Conservation (phyloP, 1,139 yeast genomes). For the Schwanniomyces etchellsii region DNA sequence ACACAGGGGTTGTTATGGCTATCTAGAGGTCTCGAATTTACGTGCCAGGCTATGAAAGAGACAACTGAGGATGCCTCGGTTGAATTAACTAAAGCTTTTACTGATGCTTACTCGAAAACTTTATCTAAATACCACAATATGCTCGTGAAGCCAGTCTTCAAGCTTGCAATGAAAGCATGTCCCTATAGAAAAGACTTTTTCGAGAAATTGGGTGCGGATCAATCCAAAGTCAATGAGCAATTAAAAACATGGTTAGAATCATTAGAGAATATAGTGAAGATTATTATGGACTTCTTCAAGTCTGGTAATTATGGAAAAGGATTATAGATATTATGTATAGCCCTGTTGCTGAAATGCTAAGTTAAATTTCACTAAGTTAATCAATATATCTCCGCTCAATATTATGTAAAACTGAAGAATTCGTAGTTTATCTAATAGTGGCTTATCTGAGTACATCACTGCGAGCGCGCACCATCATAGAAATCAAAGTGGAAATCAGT, state of each 20-base stretch:
- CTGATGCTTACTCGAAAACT: constrained; percentile 76
- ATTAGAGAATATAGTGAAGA: constrained; percentile 66
- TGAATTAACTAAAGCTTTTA: constrained; percentile 74
- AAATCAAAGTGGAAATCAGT: too few species aligned
- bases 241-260: constrained; percentile 71
- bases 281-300: constrained; percentile 69
- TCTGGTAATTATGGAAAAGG: constrained; percentile 89
- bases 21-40: constrained; percentile 79
- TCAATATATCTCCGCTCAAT: too few species aligned
- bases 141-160: constrained; percentile 80
- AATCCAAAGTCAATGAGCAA: constrained; percentile 59
- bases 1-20: constrained; percentile 92
- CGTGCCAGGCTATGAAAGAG: constrained; percentile 83
- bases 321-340: constrained; percentile 33
- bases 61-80: constrained; percentile 54
- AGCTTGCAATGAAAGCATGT: constrained; percentile 92
- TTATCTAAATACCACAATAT: constrained; percentile 77
- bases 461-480: too few species aligned
- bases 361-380: too few species aligned
- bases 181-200: constrained; percentile 88
- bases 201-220: constrained; percentile 70
- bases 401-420: too few species aligned
- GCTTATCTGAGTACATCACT: too few species aligned
- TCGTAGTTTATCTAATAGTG: too few species aligned
- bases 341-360: not conserved